Percentiles rank a stretch among this genome's conserved stretches.
These are phyloP conservation scores for Orychophragmus violaceus DNA, from an alignment of 345 rosid species.

Conservation along the genomic window DNA sequence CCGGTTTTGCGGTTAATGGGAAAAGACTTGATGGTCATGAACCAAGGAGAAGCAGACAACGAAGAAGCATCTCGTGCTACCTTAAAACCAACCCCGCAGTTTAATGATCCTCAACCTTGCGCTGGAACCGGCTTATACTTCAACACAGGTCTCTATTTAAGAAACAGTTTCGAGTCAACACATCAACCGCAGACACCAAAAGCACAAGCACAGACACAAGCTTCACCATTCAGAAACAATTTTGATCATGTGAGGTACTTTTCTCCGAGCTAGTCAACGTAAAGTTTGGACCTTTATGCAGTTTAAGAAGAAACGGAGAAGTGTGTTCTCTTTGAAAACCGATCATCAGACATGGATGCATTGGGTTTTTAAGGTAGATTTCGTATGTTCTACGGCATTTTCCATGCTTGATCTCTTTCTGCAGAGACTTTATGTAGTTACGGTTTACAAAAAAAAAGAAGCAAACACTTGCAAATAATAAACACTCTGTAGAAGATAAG, in stretches of 20 bases:
- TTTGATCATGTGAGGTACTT: slow-evolving; percentile 30
- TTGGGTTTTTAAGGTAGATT: slow-evolving; percentile 11
- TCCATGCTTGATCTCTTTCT: slow-evolving; percentile 13
- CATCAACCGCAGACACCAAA: slow-evolving; percentile 17
- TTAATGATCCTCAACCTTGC: slow-evolving; percentile 25
- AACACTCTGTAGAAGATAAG: slow-evolving; percentile 12
- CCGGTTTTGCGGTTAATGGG: slow-evolving; percentile 95
- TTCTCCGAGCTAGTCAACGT: slow-evolving; percentile 24
- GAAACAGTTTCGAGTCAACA: slow-evolving; percentile 17
- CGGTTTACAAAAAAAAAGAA: slow-evolving; percentile 11
- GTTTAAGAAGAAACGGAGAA: slow-evolving; percentile 6
- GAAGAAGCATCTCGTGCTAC: slow-evolving; percentile 29
- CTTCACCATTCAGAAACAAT: slow-evolving; percentile 23
- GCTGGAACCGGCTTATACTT: slow-evolving; percentile 18
- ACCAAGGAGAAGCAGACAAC: slow-evolving; percentile 56
- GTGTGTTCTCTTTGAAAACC: not conserved
- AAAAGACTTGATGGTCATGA: slow-evolving; percentile 88
- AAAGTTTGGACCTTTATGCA: slow-evolving; percentile 14
- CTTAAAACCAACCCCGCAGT: slow-evolving; percentile 29
- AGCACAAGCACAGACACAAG: slow-evolving; percentile 7
- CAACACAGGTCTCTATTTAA: slow-evolving; percentile 21
- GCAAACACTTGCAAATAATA: slow-evolving; percentile 20
- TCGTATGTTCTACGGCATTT: not conserved
- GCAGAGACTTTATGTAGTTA: slow-evolving; percentile 26
- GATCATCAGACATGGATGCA: slow-evolving; percentile 2